Base-by-base conservation (phyloP, 1,284 basidiomycete species). In the Wallemia mellicola region DNA sequence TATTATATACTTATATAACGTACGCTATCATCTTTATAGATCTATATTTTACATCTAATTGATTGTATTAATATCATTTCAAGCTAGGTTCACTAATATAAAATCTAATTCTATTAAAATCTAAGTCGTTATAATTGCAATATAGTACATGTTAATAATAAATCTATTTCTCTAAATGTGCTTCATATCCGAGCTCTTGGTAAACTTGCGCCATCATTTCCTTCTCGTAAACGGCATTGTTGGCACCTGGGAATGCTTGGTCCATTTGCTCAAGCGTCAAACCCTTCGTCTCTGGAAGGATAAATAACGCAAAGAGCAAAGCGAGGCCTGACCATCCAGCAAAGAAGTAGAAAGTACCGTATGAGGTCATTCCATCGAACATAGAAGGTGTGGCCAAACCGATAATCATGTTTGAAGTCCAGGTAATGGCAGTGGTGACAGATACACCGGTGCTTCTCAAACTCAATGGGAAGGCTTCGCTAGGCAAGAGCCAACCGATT, bases 351-450 rank as follows among this genome's bases (percentile, higher is more conserved):
- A 60, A 58, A 19, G 54, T 26, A n/a, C 61, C 60, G 15, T 28
- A 57, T 2, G 55, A 57, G 25, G 25, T 57, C 15, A 62, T 54
- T 38, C 57, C 62, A 25, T 59, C 62, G 17, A 63, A 60, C 63
- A 64, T 66, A 27, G 60, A 59, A 27, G 61, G 64, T 15, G 62
- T 59, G 22, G 62, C 64, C 24, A 62, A 55, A 1, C 61, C 63
- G 32, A 63, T 61, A 57, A 62, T 62, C 55, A 65, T 63, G 61
- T 63, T 64, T 27, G 27, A 57, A 61, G 64, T 61, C 64, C 64
- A 65, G 1, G 61, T 64, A 19, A 61, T 59, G 14, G 60, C 59
- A 5, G 63, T 62, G 14, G 62, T 63, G 58, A 63, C 59, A 26
- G 62, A 63, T 7, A 63, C 57, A 1, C 57, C 63, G 0, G 61